Evolutionary conservation across 176 grass and related monocot genomes (phyloP), one percentile per base, ranked within the genome.

Genomic region (Tillandsia fasciculata): DNA sequence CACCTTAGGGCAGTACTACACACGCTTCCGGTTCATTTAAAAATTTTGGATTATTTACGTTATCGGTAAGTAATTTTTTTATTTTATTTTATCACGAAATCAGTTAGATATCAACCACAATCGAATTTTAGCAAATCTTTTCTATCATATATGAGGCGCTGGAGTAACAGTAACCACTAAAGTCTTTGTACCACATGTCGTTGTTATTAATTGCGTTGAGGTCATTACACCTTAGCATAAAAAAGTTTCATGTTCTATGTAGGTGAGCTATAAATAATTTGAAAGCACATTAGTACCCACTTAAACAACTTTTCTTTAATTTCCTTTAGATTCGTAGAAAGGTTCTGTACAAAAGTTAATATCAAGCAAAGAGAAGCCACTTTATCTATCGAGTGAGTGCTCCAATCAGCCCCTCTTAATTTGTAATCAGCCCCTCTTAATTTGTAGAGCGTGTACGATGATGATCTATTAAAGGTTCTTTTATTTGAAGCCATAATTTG

Each of bases 151-250:
- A 24, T 74, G 58, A 28, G 63, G 54, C 14, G 64, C 53, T 50
- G 71, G 77, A 77, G 68, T 14, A 26, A 65, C 48, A 59, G 65
- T 49, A 26, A 64, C 59, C 73, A 54, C 72, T 47, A 49, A 50
- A 33, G 47, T 9, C 15, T 12, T 51, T 58, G 66, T 71, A 74
- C 49, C 27, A 26, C 2, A 77, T 51, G 52, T n/a, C 27, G 28
- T 72, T 80, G 64, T 76, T 71, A 79, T 76, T 80, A 68, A 72
- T 76, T 68, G 64, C 75, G 80, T 17, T 79, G 76, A 71, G 68
- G 27, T 76, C 68, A 85, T 67, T 68, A 68, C 29, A 52, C 53
- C 24, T 81, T 63, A 68, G 68, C 53, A 74, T 50, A 74, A 73
- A 77, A 74, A 53, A 76, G 52, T 42, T 42, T 42, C 33, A 42